phyloP scores from a whole-genome alignment of 2,329 filamentous ascomycete species.

The Monascus ruber region DNA sequence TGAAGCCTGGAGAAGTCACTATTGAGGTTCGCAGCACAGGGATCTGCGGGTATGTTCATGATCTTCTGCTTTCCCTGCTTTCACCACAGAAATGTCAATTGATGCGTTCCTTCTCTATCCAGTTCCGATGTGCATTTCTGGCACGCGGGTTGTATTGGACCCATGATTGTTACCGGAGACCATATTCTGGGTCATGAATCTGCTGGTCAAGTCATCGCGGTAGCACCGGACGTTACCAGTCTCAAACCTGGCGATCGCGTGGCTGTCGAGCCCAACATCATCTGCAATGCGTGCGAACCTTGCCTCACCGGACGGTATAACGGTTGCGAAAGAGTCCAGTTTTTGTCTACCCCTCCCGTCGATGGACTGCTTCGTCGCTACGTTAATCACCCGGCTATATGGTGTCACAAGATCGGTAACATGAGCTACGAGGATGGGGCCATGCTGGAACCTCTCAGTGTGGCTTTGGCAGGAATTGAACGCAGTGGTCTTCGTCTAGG shows the following conservation, averaged over 20 bases:
- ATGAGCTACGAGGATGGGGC: slow-evolving; percentile 90
- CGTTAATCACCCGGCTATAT: slow-evolving; percentile 84
- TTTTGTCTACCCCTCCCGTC: slow-evolving; percentile 84
- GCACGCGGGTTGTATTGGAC: slow-evolving; percentile 88
- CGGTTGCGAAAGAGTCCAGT: slow-evolving; percentile 74
- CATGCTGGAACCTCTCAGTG: slow-evolving; percentile 78
- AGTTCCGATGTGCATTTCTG: slow-evolving; percentile 96
- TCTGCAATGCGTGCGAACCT: slow-evolving; percentile 81
- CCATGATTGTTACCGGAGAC: slow-evolving; percentile 81
- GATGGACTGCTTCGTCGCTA: slow-evolving; percentile 80
- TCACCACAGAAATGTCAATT: neutral
- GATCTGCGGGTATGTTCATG: slow-evolving; percentile 66
- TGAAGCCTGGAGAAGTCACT: slow-evolving; percentile 76
- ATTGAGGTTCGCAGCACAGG: slow-evolving; percentile 86
- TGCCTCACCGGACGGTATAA: slow-evolving; percentile 92
- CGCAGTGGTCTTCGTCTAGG: slow-evolving; percentile 69
- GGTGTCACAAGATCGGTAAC: slow-evolving; percentile 91
- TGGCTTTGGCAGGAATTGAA: slow-evolving; percentile 80
- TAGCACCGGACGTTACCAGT: slow-evolving; percentile 57
- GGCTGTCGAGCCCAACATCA: slow-evolving; percentile 86
- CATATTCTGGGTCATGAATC: slow-evolving; percentile 94
- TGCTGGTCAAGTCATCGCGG: slow-evolving; percentile 64
- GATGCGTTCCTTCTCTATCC: neutral
- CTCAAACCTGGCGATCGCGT: slow-evolving; percentile 82
- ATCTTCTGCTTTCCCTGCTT: neutral